These are phyloP conservation scores for Polytolypa hystricis DNA, from an alignment of 2,329 filamentous ascomycete species.

Conservation along the genomic window DNA sequence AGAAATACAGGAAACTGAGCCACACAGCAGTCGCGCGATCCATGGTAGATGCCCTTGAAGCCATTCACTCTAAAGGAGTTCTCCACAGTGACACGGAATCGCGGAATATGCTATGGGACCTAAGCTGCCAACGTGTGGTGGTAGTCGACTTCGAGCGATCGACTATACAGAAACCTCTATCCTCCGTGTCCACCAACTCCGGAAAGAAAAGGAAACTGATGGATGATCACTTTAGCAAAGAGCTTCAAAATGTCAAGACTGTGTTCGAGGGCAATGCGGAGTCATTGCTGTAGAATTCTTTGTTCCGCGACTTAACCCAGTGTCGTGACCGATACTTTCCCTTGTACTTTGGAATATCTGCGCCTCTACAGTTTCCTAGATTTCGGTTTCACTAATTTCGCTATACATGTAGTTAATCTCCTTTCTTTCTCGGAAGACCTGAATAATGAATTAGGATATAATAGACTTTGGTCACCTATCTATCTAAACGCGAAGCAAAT, in stretches of 20 bases:
- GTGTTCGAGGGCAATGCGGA: neutral
- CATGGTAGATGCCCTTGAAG: constrained; percentile 1
- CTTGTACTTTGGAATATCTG: too few species aligned
- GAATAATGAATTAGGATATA: too few species aligned
- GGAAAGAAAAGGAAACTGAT: constrained; percentile 1
- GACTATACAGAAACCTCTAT: neutral
- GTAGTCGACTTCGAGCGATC: constrained; percentile 6
- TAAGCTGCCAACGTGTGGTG: constrained; percentile 9
- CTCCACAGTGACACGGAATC: constrained; percentile 9
- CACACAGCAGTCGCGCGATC: neutral
- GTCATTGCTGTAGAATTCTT: too few species aligned
- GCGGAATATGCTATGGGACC: constrained; percentile 11
- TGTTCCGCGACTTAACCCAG: too few species aligned
- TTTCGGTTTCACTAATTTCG: too few species aligned
- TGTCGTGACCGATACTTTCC: too few species aligned
- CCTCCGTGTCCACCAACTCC: neutral
- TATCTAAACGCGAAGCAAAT: too few species aligned
- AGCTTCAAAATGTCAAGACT: neutral
- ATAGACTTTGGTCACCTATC: too few species aligned
- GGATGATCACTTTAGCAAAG: constrained; percentile 1
- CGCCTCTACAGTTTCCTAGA: too few species aligned
- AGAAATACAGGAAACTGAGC: neutral
- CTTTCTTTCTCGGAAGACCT: too few species aligned
- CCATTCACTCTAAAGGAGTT: constrained; percentile 8
- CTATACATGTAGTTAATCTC: too few species aligned